A percentile compares a stretch with the other conserved stretches of the same genome.
These are phyloP conservation scores for Albatrellus ellisii DNA, from an alignment of 768 basidiomycete species.

Conservation along the genomic window DNA sequence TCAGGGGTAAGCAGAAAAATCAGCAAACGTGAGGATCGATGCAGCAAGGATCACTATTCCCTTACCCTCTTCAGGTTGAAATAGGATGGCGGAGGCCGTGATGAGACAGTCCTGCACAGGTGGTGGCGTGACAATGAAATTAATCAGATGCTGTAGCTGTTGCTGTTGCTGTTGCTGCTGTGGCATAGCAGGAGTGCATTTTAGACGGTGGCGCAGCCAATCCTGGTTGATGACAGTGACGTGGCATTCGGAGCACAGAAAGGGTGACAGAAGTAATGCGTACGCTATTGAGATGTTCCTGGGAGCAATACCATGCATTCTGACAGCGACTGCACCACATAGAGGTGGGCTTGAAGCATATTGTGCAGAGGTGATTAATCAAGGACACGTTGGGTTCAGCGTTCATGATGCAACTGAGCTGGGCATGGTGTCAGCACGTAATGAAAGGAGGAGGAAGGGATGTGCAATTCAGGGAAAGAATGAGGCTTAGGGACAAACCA, in stretches of 20 bases:
- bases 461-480: no score
- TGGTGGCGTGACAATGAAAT: constrained; percentile 64
- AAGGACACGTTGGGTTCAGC: constrained; percentile 23
- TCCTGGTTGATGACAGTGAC: constrained; percentile 32
- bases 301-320: constrained; percentile 66
- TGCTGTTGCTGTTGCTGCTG: constrained; percentile 39
- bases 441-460: no score
- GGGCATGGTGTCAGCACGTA: no score
- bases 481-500: no score
- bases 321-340: constrained; percentile 88
- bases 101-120: constrained; percentile 56
- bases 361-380: constrained; percentile 65
- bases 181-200: constrained; percentile 41
- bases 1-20: constrained; percentile 6
- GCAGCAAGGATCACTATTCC: no score
- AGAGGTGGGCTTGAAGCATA: constrained; percentile 63
- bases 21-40: no score
- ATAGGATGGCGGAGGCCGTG: constrained; percentile 63
- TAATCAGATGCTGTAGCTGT: no score
- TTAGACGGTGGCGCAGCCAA: constrained; percentile 63
- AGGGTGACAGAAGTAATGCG: constrained; percentile 15
- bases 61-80: constrained; percentile 70
- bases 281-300: constrained; percentile 62
- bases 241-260: neutral
- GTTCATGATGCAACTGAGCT: no score